Base-by-base conservation (phyloP, 768 basidiomycete genomes). In the Rhodotorula sphaerocarpa region DNA sequence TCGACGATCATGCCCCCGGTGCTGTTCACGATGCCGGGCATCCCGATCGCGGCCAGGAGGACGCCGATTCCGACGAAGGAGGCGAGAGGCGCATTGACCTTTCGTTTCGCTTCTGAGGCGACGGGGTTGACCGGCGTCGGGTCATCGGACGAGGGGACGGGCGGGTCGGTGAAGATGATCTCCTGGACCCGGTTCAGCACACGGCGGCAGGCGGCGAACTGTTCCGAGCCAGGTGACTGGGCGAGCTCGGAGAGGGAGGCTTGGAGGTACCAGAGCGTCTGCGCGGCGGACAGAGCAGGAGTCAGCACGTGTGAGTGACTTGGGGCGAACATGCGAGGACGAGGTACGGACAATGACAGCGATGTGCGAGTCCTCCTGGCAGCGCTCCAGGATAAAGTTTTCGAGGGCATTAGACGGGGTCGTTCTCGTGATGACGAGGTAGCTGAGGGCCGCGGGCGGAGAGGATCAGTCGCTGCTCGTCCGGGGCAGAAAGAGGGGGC, bases 251-350 rank as follows among this genome's bases (percentile, higher is more conserved):
- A 83, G 25, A 99, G 79, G 31, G 87, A 84, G 21, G 93, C 89
- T 82, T 97, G 95, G 86, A 97, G 92, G 76, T 92, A 95, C 91
- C 93, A 97, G 48, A 99, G 77, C 0, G 95, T 96, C 90, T 92
- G 73, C 12, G n/a, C n/a, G n/a, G n/a, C n/a, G 30, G 41, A 5
- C 9, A 25, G 33, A 10, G 0, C 18, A 7, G 20, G 7, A 36
- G 20, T 11, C 21, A 27, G 27, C n/a, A 7, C 34, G 43, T 3
- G 21, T n/a, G n/a, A n/a, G n/a, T n/a, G n/a, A n/a, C n/a, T n/a
- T n/a, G n/a, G n/a, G n/a, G n/a, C n/a, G n/a, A n/a, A n/a, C n/a
- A n/a, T n/a, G n/a, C n/a, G 30, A 10, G 23, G 21, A 27, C 15
- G 25, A 3, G 27, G 7, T n/a, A 70, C 92, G 76, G 72, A 95